phyloP scores from a whole-genome alignment of 306 rosid species.

The Cucumis melo region DNA sequence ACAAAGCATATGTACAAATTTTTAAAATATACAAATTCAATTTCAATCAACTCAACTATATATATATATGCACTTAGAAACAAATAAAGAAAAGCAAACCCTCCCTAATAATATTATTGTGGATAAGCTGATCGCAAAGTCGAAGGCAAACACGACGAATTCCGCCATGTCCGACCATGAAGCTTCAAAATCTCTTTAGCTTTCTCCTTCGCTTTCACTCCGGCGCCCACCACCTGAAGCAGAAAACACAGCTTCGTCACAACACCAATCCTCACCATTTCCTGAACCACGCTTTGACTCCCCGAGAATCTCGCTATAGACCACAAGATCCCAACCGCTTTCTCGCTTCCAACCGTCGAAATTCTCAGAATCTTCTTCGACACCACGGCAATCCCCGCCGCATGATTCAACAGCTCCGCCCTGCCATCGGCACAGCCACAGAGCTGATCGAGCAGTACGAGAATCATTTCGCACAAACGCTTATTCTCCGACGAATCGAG shows the following conservation, averaged over 20 bases:
- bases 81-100: neutral
- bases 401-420: conserved; percentile 38
- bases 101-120: neutral
- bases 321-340: conserved; percentile 34
- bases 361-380: conserved; percentile 32
- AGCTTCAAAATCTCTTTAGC: conserved; percentile 31
- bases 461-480: conserved; percentile 28
- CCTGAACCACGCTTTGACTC: conserved; percentile 30
- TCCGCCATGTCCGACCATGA: conserved; percentile 42
- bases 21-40: neutral
- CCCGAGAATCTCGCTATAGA: conserved; percentile 30
- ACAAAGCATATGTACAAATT: neutral
- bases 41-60: neutral
- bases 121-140: neutral
- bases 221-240: conserved; percentile 35
- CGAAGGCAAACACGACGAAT: conserved; percentile 27
- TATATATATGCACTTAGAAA: neutral
- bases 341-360: conserved; percentile 33
- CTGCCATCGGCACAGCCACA: conserved; percentile 59
- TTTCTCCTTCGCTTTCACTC: conserved; percentile 30
- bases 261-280: conserved; percentile 48
- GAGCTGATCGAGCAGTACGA: conserved; percentile 29
- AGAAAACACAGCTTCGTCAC: conserved; percentile 40
- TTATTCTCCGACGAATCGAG: conserved; percentile 12
- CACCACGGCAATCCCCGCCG: conserved; percentile 31